A percentile compares a stretch with the other conserved stretches of the same genome.
These are phyloP conservation scores for Geranium brycei DNA, from an alignment of 345 rosid genomes.

Conservation along the genomic window DNA sequence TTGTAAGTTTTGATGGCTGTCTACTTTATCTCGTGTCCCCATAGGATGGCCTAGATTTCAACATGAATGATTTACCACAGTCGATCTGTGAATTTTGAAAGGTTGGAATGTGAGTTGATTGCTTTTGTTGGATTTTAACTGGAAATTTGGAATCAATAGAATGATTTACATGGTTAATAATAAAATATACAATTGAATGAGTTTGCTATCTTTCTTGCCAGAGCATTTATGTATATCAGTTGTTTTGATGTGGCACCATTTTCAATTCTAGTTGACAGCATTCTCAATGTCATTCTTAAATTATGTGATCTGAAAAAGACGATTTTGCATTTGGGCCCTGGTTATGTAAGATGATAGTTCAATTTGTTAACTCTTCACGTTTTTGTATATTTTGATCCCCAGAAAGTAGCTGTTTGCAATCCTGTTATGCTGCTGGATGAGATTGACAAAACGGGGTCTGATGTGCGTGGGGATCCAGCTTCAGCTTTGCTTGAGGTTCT, in stretches of 20 bases:
- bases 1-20: background rate
- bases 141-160: background rate
- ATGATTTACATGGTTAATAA: background rate
- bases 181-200: background rate
- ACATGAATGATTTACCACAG: background rate
- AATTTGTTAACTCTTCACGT: background rate
- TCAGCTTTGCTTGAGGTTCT: conserved; percentile 97
- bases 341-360: background rate
- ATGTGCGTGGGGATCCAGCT: conserved; percentile 97
- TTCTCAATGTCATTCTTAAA: background rate
- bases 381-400: conserved; percentile 22
- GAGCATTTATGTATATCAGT: background rate
- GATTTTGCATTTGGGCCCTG: background rate
- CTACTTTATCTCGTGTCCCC: background rate
- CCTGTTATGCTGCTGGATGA: conserved; percentile 96
- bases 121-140: background rate
- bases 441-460: conserved; percentile 97
- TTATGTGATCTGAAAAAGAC: background rate
- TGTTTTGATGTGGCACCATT: background rate
- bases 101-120: background rate
- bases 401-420: conserved; percentile 94
- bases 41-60: background rate
- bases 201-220: background rate
- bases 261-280: background rate
- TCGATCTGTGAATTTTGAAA: background rate